These are phyloP conservation scores for Pichia membranifaciens DNA, from an alignment of 805 yeast genomes.

Conservation along the genomic window DNA sequence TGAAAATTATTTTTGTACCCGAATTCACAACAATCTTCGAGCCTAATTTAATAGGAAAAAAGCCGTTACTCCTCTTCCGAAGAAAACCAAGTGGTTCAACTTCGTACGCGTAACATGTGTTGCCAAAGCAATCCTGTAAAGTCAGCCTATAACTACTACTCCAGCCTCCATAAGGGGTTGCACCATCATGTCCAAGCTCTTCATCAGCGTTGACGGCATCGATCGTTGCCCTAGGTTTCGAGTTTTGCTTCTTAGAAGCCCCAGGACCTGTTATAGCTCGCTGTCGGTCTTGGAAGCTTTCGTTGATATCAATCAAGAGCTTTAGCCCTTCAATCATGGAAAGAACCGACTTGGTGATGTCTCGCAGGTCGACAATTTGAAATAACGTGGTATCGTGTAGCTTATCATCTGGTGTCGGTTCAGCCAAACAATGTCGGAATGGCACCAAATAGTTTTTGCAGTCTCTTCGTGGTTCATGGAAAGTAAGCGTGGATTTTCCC, in stretches of 20 bases:
- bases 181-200: neutral
- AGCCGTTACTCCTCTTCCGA: slow-evolving; percentile 13
- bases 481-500: neutral
- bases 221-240: slow-evolving; percentile 37
- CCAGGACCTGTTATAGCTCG: slow-evolving; percentile 15
- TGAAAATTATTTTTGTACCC: slow-evolving; percentile 43
- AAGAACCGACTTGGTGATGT: slow-evolving; percentile 45
- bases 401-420: slow-evolving; percentile 2
- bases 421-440: slow-evolving; percentile 11
- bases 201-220: slow-evolving; percentile 33
- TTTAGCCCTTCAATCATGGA: slow-evolving; percentile 52
- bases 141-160: slow-evolving; percentile 44
- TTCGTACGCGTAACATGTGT: slow-evolving; percentile 54
- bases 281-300: slow-evolving; percentile 55
- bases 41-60: slow-evolving; percentile 45
- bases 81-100: slow-evolving; percentile 47
- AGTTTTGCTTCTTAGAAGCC: neutral
- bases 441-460: slow-evolving; percentile 6
- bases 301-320: slow-evolving; percentile 48
- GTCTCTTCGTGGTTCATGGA: neutral
- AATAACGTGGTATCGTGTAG: slow-evolving; percentile 30
- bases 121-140: slow-evolving; percentile 48
- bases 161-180: neutral
- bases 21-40: slow-evolving; percentile 47
- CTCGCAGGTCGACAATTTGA: slow-evolving; percentile 51